Conservation (phyloP, 495 filamentous ascomycete genomes). For the Hypoxylon subgilvum region DNA sequence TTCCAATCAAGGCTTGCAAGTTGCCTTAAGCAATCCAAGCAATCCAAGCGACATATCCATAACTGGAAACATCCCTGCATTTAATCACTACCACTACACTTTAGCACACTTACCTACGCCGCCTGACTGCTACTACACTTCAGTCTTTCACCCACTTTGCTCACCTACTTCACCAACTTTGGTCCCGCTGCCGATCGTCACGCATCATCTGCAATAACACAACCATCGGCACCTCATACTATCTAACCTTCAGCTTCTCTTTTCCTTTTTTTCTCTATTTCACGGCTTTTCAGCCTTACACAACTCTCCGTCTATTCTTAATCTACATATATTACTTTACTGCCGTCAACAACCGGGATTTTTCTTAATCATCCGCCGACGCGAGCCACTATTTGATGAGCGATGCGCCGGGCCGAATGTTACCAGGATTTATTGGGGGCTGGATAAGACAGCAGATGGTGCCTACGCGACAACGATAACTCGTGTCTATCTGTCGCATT, state of each 20-base stretch:
- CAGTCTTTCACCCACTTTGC: too few species aligned
- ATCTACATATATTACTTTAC: not conserved
- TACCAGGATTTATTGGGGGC: conserved; percentile 43
- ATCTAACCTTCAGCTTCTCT: conserved; percentile 11
- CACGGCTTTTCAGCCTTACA: not conserved
- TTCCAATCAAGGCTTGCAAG: too few species aligned
- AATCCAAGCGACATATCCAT: conserved; percentile 12
- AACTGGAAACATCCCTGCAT: conserved; percentile 30
- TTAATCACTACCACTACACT: not conserved
- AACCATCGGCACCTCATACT: conserved; percentile 29
- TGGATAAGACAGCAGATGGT: conserved; percentile 42
- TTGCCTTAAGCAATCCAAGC: conserved; percentile 8
- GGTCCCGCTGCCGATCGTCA: conserved; percentile 37
- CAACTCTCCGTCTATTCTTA: conserved; percentile 8
- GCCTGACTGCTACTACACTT: conserved; percentile 3
- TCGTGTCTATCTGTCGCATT: conserved; percentile 26
- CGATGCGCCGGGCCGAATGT: conserved; percentile 45
- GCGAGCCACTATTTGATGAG: conserved; percentile 42
- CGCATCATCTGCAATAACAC: conserved; percentile 39
- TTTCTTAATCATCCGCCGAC: conserved; percentile 31
- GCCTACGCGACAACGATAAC: conserved; percentile 42
- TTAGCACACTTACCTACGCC: not conserved
- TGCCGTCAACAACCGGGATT: not conserved
- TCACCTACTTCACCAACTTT: conserved; percentile 34
- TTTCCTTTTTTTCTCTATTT: conserved; percentile 1